These are phyloP conservation scores for Blastomyces percursus DNA, from an alignment of 2,329 filamentous ascomycete genomes.

Conservation along the genomic window DNA sequence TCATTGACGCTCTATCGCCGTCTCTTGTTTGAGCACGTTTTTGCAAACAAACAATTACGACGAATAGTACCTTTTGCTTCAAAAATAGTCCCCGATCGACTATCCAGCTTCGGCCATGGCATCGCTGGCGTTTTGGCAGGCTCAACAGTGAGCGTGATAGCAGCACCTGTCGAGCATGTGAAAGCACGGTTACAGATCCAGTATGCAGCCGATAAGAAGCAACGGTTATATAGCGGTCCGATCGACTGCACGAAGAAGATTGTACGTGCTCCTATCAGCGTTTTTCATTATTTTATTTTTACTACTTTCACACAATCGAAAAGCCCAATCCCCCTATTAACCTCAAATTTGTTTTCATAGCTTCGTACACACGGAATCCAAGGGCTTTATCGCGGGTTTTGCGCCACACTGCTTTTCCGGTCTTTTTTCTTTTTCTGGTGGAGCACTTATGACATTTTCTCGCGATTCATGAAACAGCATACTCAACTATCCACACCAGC, in stretches of 20 bases:
- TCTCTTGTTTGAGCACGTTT: slow-evolving; percentile 69
- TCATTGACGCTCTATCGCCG: slow-evolving; percentile 83
- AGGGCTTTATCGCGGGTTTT: slow-evolving; percentile 77
- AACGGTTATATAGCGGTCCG: slow-evolving; percentile 73
- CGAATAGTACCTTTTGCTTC: slow-evolving; percentile 27
- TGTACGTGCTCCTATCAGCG: slow-evolving; percentile 22
- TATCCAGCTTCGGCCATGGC: slow-evolving; percentile 73
- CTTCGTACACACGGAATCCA: slow-evolving; percentile 55
- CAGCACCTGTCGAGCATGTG: slow-evolving; percentile 87
- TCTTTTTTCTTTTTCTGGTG: slow-evolving; percentile 98
- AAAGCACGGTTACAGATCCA: slow-evolving; percentile 92
- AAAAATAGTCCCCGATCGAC: slow-evolving; percentile 33
- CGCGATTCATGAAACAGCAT: slow-evolving; percentile 52
- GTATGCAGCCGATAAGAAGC: slow-evolving; percentile 67
- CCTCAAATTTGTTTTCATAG: slow-evolving; percentile 17
- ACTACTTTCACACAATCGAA: neutral
- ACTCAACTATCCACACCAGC: slow-evolving; percentile 64
- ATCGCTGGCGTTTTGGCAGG: slow-evolving; percentile 81
- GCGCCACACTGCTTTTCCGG: slow-evolving; percentile 76
- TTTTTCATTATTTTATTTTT: neutral
- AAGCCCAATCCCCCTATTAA: neutral
- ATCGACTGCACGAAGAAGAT: slow-evolving; percentile 67
- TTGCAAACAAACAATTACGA: slow-evolving; percentile 43
- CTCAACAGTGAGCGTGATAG: slow-evolving; percentile 81
- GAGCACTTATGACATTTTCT: slow-evolving; percentile 84